Base-by-base conservation (phyloP, 345 rosid genomes). In the Cardamine resedifolia region DNA sequence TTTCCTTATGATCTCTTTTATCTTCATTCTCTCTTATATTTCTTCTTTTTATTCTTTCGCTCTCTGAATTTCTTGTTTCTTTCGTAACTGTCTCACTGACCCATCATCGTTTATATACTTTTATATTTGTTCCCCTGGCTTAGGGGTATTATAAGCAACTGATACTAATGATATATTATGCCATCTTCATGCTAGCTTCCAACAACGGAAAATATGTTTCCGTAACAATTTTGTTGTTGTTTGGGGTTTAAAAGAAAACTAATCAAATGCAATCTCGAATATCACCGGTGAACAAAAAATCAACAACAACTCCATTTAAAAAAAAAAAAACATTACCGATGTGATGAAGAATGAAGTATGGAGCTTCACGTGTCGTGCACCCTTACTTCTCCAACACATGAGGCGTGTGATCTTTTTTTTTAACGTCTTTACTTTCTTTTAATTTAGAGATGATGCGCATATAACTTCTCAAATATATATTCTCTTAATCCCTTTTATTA, bases 301-400 rank as follows among this genome's bases (percentile, higher is more conserved):
- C 27, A 68, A 58, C 7, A 53, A 50, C 9, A 9, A 9, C 2
- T 19, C 5, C 6, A 6, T 3, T 44, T 4, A 14, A 23, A 0
- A 27, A 6, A 20, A 48, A 16, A 18, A 20, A 34, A 21, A 39
- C 20, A 39, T 39, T 19, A 39, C 8, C 7, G 15, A 38, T 39
- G 4, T 38, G 64, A 58, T 36, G 64, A 36, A 36, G 36, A 47
- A 70, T 24, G 36, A 21, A 28, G 19, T 33, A 58, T 30, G 56
- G 74, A 70, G 58, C 27, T 34, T 48, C 58, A 70, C 36, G 66
- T 49, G 49, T 34, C 34, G 34, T 45, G 58, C 38, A 60, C 67
- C 28, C 10, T 59, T 7, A 6, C 24, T 28, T 33, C 7, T 12
- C 41, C 26, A 34, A 58, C 57, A 59, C 30, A 8, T 4, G 11